Evolutionary conservation across 768 basidiomycete genomes (phyloP).

Genomic region (Phlegmacium glaucopus): DNA sequence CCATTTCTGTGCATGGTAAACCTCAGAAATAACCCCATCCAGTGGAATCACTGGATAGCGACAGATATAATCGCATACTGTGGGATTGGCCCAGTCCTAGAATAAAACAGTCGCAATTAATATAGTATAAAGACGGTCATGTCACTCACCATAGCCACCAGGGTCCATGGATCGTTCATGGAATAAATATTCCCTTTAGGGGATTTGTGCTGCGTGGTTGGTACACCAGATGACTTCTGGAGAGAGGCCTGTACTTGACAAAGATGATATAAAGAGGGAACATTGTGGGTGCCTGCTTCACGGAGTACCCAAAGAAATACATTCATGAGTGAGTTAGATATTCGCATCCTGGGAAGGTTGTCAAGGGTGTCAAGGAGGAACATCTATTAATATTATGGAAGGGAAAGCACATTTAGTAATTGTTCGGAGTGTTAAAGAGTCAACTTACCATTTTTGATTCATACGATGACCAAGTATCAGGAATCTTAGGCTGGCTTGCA

Average conservation of each 20-base stretch:
- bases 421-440: too few relatives aligned
- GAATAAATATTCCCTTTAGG: too few relatives aligned
- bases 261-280: conserved; percentile 13
- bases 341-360: not conserved
- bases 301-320: conserved; percentile 17
- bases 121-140: too few relatives aligned
- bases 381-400: conserved; percentile 7
- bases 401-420: too few relatives aligned
- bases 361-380: conserved; percentile 2
- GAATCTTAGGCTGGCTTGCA: not conserved
- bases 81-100: conserved; percentile 13
- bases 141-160: too few relatives aligned
- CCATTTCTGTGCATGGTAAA: conserved; percentile 19
- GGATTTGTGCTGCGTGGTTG: too few relatives aligned
- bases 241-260: conserved; percentile 10
- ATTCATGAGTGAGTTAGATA: conserved; percentile 2
- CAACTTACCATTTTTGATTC: conserved; percentile 10
- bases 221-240: too few relatives aligned
- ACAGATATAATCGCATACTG: conserved; percentile 14
- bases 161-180: too few relatives aligned
- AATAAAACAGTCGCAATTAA: too few relatives aligned
- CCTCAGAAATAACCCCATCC: conserved; percentile 15
- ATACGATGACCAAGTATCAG: conserved; percentile 8
- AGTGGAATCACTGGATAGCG: conserved; percentile 18
- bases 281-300: conserved; percentile 9